A percentile compares a stretch with the other conserved stretches of the same genome.
Conservation (phyloP, 2,329 filamentous ascomycete species). For the Neopestalotiopsis clavispora region DNA sequence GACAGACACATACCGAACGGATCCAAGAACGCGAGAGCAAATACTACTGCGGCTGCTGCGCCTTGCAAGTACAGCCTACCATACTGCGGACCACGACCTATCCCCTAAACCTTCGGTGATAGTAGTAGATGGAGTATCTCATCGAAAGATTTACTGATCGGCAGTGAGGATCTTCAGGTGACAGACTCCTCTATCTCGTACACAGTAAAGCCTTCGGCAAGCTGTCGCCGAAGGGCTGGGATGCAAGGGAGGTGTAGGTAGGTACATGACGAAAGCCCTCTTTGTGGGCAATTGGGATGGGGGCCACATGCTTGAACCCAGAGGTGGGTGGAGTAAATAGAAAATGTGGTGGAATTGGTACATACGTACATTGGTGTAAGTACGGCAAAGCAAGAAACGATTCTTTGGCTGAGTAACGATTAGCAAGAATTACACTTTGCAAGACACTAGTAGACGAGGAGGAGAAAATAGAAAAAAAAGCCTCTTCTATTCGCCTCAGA, state of each 20-base stretch:
- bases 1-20: background rate
- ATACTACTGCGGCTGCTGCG: background rate
- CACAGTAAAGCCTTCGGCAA: background rate
- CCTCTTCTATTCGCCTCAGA: background rate
- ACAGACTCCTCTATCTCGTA: background rate
- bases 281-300: background rate
- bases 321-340: background rate
- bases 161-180: conserved; percentile 4
- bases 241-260: background rate
- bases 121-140: background rate
- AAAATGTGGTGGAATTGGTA: background rate
- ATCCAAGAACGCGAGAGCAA: background rate
- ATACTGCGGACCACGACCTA: background rate
- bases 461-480: background rate
- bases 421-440: background rate
- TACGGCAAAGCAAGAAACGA: background rate
- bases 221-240: conserved; percentile 7
- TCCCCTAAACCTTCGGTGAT: conserved; percentile 1
- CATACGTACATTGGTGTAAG: background rate
- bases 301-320: background rate
- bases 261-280: conserved; percentile 1
- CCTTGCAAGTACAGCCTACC: background rate
- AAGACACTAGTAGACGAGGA: background rate
- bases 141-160: conserved; percentile 10
- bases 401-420: background rate